These are phyloP conservation scores for Mycena sp. DNA, from an alignment of 1,284 basidiomycete genomes.

Conservation along the genomic window DNA sequence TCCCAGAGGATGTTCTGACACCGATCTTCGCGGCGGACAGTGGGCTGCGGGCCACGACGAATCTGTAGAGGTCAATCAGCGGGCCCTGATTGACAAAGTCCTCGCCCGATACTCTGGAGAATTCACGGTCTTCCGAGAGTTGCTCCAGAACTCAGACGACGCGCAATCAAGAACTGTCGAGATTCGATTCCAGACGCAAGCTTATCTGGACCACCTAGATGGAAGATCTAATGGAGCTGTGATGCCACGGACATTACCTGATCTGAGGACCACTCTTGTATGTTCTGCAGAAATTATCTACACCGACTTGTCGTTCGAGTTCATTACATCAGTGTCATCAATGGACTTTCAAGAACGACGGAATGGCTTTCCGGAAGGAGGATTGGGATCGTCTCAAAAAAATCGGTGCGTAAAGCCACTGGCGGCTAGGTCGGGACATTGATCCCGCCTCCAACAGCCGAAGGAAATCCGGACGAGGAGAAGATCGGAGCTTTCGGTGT, in stretches of 20 bases:
- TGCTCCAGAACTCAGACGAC: conserved; percentile 96
- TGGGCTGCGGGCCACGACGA: conserved; percentile 83
- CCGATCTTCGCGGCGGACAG: conserved; percentile 44
- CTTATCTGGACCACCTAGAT: conserved; percentile 35
- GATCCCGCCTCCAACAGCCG: conserved; percentile 54
- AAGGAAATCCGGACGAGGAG: conserved; percentile 86
- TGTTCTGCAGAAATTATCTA: conserved; percentile 14
- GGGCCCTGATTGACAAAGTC: conserved; percentile 87
- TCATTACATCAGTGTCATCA: conserved; percentile 60
- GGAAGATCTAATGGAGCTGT: neutral
- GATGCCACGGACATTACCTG: conserved; percentile 50
- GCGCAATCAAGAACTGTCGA: conserved; percentile 85
- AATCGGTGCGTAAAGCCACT: conserved; percentile 69
- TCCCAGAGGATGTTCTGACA: conserved; percentile 26
- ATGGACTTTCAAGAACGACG: conserved; percentile 91
- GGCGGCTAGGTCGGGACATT: conserved; percentile 9
- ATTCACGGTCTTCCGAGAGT: conserved; percentile 93
- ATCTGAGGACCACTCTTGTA: conserved; percentile 66
- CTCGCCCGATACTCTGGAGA: conserved; percentile 95
- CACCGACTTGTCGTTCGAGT: neutral
- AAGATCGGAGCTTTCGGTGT: conserved; percentile 91
- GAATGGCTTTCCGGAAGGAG: conserved; percentile 64
- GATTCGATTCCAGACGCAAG: conserved; percentile 82
- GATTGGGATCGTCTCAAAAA: conserved; percentile 93
- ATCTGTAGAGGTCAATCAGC: conserved; percentile 94